phyloP scores from a whole-genome alignment of 2,329 filamentous ascomycete species.

The Pleurostoma richardsiae region DNA sequence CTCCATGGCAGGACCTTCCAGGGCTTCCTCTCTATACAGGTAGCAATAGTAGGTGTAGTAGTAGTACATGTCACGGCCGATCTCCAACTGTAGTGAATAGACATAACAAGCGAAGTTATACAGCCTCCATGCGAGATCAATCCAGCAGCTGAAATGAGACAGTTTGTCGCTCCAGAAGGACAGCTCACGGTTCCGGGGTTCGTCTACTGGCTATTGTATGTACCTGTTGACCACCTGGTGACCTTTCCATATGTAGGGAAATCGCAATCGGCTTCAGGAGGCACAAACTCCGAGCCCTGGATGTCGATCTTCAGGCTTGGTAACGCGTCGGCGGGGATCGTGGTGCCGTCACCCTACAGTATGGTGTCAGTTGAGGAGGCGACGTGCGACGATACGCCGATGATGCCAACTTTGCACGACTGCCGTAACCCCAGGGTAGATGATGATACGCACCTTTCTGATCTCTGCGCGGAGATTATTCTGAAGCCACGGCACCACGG shows the following conservation, averaged over 20 bases:
- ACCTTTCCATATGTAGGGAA: slow-evolving; percentile 18
- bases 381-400: no score
- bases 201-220: background rate
- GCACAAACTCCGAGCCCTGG: slow-evolving; percentile 18
- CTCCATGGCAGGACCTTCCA: no score
- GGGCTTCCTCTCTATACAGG: no score
- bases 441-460: slow-evolving; percentile 10
- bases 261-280: slow-evolving; percentile 6
- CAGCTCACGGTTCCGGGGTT: background rate
- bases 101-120: no score
- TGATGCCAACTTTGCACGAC: no score
- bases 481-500: slow-evolving; percentile 9
- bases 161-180: no score
- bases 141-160: no score
- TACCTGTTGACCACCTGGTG: slow-evolving; percentile 5
- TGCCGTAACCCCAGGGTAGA: background rate
- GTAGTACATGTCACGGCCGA: no score
- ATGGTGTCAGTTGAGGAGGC: background rate
- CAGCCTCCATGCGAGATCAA: no score
- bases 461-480: slow-evolving; percentile 14
- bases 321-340: slow-evolving; percentile 15
- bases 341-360: slow-evolving; percentile 23
- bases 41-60: no score
- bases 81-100: no score
- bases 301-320: slow-evolving; percentile 31